phyloP scores from a whole-genome alignment of 129 eudicot genomes.

The Ambrosia trifida region DNA sequence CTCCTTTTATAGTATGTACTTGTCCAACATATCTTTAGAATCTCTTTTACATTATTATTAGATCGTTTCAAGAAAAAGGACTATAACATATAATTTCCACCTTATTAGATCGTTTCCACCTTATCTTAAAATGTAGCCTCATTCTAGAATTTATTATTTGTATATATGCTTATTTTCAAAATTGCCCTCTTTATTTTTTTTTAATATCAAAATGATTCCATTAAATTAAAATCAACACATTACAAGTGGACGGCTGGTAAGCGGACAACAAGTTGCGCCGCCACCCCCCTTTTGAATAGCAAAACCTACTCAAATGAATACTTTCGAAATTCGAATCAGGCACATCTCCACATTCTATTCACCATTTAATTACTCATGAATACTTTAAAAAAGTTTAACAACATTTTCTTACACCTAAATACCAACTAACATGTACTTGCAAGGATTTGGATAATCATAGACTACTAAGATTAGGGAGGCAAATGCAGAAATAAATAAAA shows the following conservation, averaged over 20 bases:
- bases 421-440: too few relatives aligned
- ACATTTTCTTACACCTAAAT: too few relatives aligned
- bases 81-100: neutral
- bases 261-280: too few relatives aligned
- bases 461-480: constrained; percentile 11
- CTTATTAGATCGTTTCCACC: neutral
- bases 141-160: neutral
- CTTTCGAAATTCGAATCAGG: neutral
- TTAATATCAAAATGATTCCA: too few relatives aligned
- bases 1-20: neutral
- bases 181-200: neutral
- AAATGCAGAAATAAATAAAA: constrained; percentile 23
- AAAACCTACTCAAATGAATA: too few relatives aligned
- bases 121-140: neutral
- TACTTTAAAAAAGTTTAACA: neutral
- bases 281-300: too few relatives aligned
- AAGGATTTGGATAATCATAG: neutral
- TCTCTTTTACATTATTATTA: neutral
- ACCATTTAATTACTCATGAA: neutral
- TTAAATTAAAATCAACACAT: too few relatives aligned
- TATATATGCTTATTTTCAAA: neutral
- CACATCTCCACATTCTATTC: neutral
- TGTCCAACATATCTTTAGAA: neutral
- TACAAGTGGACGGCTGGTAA: too few relatives aligned
- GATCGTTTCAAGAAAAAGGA: neutral